phyloP scores from a whole-genome alignment of 495 filamentous ascomycete genomes.

The Hyaloscypha finlandica region DNA sequence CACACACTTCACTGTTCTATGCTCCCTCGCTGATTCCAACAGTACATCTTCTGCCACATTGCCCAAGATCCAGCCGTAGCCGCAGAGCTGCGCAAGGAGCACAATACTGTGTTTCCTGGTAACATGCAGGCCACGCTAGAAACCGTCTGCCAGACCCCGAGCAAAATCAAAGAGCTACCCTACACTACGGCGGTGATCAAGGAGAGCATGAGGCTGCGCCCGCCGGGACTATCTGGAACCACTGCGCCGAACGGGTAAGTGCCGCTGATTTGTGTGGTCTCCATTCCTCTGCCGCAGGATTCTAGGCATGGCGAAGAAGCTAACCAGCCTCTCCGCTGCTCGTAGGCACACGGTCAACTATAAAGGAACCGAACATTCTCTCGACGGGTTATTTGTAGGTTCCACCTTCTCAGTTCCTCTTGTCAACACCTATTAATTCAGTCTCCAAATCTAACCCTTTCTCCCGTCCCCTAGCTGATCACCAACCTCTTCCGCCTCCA shows the following conservation, averaged over 20 bases:
- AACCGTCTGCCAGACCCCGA: constrained; percentile 3
- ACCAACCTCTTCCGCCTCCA: constrained; percentile 11
- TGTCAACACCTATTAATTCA: not conserved
- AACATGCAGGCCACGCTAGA: constrained; percentile 8
- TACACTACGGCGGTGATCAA: constrained; percentile 15
- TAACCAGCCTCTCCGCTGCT: not conserved
- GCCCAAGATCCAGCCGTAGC: not conserved
- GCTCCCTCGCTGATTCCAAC: not conserved
- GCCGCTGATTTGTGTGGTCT: not conserved
- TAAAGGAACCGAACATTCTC: constrained; percentile 1
- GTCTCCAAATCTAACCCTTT: not conserved
- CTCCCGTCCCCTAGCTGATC: not conserved
- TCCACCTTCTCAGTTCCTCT: not conserved
- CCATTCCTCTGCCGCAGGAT: not conserved
- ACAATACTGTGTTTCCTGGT: constrained; percentile 12
- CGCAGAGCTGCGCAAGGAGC: constrained; percentile 8
- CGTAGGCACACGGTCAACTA: constrained; percentile 4
- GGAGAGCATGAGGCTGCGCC: constrained; percentile 11
- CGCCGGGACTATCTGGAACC: not conserved
- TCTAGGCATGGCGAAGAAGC: not conserved
- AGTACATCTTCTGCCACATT: constrained; percentile 7
- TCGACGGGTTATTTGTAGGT: not conserved
- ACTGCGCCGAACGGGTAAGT: not conserved
- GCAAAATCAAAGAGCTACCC: constrained; percentile 11
- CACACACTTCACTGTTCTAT: not conserved